Conservation (phyloP, 2,329 filamentous ascomycete genomes). For the Akanthomyces muscarius region DNA sequence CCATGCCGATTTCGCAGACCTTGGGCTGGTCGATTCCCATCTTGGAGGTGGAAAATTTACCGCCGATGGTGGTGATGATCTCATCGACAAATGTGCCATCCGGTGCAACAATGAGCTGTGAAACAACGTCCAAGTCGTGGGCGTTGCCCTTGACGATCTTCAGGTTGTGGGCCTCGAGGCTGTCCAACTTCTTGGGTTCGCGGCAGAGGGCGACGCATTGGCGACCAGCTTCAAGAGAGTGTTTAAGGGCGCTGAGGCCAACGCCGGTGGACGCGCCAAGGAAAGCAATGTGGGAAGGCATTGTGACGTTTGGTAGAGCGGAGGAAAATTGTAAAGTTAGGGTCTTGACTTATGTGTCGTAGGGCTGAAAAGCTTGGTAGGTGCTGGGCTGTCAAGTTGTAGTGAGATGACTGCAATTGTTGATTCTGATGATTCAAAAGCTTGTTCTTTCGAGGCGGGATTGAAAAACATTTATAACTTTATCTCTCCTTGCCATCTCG, state of each 20-base stretch:
- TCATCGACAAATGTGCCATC: conserved; percentile 37
- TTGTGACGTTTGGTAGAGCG: not conserved
- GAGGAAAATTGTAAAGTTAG: not conserved
- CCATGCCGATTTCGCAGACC: conserved; percentile 45
- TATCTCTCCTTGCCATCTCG: not conserved
- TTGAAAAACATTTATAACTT: not conserved
- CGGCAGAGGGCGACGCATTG: conserved; percentile 48
- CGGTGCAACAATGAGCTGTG: conserved; percentile 31
- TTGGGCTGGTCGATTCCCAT: conserved; percentile 41
- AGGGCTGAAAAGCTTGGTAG: not conserved
- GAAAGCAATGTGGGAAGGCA: conserved; percentile 39
- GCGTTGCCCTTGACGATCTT: conserved; percentile 45
- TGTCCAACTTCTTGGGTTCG: conserved; percentile 44
- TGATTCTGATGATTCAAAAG: not conserved
- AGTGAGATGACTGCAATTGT: not conserved
- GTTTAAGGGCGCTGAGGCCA: conserved; percentile 43
- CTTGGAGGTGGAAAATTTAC: conserved; percentile 28
- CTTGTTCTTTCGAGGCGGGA: not conserved
- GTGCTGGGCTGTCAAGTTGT: not conserved
- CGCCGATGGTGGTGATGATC: conserved; percentile 48
- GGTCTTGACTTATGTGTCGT: not conserved
- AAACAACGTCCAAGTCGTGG: conserved; percentile 37
- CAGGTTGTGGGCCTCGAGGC: conserved; percentile 38
- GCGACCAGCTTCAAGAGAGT: conserved; percentile 42
- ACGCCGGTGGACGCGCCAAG: conserved; percentile 51